These are phyloP conservation scores for Pseudogymnoascus sp. DNA, from an alignment of 2,329 filamentous ascomycete species.

Conservation along the genomic window DNA sequence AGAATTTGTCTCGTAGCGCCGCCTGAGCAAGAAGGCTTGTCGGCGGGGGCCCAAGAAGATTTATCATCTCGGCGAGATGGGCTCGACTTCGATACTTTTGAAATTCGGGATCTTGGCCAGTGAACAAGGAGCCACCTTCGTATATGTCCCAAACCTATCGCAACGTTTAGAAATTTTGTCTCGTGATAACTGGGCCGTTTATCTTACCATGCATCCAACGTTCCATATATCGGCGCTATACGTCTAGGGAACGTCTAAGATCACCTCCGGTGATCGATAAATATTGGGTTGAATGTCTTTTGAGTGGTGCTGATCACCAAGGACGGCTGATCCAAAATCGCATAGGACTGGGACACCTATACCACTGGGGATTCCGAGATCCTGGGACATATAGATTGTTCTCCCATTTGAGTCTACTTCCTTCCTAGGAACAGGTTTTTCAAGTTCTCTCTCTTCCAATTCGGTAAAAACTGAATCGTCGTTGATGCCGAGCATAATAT, in stretches of 20 bases:
- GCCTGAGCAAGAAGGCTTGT: background rate
- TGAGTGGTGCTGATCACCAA: slow-evolving; percentile 29
- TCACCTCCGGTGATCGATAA: slow-evolving; percentile 40
- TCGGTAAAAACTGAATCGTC: slow-evolving; percentile 31
- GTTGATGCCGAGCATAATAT: slow-evolving; percentile 36
- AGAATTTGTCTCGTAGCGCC: background rate
- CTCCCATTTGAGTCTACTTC: slow-evolving; percentile 29
- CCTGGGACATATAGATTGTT: slow-evolving; percentile 36
- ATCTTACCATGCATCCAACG: slow-evolving; percentile 40
- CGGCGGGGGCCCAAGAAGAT: slow-evolving; percentile 38
- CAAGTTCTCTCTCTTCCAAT: slow-evolving; percentile 35
- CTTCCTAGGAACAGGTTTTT: slow-evolving; percentile 37
- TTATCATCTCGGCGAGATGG: slow-evolving; percentile 43
- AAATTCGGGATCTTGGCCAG: slow-evolving; percentile 14
- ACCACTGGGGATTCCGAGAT: slow-evolving; percentile 24
- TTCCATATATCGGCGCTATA: slow-evolving; percentile 47
- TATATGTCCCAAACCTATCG: slow-evolving; percentile 42
- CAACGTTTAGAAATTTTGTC: background rate
- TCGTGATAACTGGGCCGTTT: slow-evolving; percentile 7
- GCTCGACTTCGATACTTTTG: background rate
- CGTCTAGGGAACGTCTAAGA: slow-evolving; percentile 36
- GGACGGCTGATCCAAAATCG: slow-evolving; percentile 42
- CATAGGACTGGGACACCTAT: slow-evolving; percentile 35
- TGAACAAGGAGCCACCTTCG: slow-evolving; percentile 39
- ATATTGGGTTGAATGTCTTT: slow-evolving; percentile 35